Conservation (phyloP, 2,329 filamentous ascomycete species). For the Byssothecium circinans region DNA sequence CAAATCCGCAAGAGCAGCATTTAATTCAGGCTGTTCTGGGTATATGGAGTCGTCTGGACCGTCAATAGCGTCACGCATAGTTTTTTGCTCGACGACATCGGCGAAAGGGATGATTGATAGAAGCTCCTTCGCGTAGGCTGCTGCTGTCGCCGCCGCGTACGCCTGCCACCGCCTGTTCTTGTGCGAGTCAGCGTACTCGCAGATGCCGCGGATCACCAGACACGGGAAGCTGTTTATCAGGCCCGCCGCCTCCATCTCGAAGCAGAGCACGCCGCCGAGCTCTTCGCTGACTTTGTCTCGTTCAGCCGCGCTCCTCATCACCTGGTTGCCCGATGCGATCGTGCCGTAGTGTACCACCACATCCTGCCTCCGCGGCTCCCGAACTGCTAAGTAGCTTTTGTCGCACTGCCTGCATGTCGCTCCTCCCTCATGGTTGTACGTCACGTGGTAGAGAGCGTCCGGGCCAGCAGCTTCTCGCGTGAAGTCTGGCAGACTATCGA, state of each 20-base stretch:
- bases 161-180: conserved; percentile 21
- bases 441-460: conserved; percentile 15
- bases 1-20: no score
- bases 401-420: conserved; percentile 6
- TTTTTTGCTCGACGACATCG: no score
- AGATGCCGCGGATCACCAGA: conserved; percentile 20
- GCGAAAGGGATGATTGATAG: conserved; percentile 5
- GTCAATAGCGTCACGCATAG: no score
- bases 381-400: neutral
- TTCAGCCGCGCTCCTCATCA: conserved; percentile 2
- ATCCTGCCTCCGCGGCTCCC: neutral
- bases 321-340: conserved; percentile 7
- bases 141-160: conserved; percentile 16
- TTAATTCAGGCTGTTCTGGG: no score
- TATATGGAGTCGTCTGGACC: no score
- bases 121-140: conserved; percentile 17
- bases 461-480: conserved; percentile 5
- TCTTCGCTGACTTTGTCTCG: conserved; percentile 6
- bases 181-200: conserved; percentile 21
- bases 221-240: conserved; percentile 25
- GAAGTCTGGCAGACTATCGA: conserved; percentile 6
- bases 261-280: conserved; percentile 15
- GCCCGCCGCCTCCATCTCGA: conserved; percentile 15
- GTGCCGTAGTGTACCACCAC: conserved; percentile 7
- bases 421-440: conserved; percentile 11